Conservation (phyloP, 129 eudicot genomes). For the Deinandra increscens region DNA sequence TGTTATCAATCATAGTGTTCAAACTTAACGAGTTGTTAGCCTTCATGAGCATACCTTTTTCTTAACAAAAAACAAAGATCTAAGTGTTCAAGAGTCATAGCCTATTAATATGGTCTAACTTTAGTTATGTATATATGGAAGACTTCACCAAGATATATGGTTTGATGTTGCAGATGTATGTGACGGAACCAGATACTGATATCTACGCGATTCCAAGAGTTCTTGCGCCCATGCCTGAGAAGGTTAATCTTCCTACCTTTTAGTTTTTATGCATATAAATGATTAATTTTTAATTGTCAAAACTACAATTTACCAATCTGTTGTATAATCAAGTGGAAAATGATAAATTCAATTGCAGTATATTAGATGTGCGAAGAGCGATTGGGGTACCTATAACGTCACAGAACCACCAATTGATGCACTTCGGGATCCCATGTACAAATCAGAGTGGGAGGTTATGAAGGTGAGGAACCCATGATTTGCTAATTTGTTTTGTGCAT, state of each 20-base stretch:
- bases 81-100: neutral
- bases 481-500: too few relatives aligned
- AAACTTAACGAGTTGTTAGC: neutral
- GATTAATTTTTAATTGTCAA: neutral
- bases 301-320: neutral
- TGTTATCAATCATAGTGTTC: neutral
- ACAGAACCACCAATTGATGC: slow-evolving; percentile 99
- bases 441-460: slow-evolving; percentile 76
- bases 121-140: neutral
- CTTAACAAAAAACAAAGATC: neutral
- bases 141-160: neutral
- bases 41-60: neutral
- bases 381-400: slow-evolving; percentile 82
- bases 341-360: slow-evolving; percentile 53
- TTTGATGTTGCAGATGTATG: slow-evolving; percentile 80
- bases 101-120: neutral
- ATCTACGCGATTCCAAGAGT: slow-evolving; percentile 86
- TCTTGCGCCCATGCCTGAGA: slow-evolving; percentile 96
- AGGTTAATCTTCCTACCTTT: slow-evolving; percentile 43
- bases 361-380: slow-evolving; percentile 88
- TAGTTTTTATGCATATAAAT: slow-evolving; percentile 10
- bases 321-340: neutral
- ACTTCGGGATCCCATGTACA: slow-evolving; percentile 94
- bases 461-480: slow-evolving; percentile 47
- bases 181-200: slow-evolving; percentile 98